Evolutionary conservation across 2,329 filamentous ascomycete species (phyloP), one percentile per base, ranked within the genome.

Genomic region (Alternaria sp.): DNA sequence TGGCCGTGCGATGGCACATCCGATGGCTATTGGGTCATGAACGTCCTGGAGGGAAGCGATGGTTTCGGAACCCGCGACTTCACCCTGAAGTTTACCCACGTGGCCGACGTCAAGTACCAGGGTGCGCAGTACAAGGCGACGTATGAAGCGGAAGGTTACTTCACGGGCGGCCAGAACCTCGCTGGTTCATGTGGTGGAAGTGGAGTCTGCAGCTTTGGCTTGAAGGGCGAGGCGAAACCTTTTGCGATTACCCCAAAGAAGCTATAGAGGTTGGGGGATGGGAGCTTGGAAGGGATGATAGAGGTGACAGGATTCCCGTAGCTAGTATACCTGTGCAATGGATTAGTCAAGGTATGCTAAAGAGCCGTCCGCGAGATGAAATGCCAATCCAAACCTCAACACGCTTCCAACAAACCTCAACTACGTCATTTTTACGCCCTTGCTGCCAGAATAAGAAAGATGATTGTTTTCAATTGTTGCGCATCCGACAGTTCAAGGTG

Each of bases 11-110:
- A 75, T 23, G 21, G 61, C 2, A 45, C 62, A 2, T 56, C 57
- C 10, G 53, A 71, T 2, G 73, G 75, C 2, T 73, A 75, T 37
- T 77, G 73, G 74, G 54, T 59, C 3, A 70, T 77, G 59, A 62
- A 70, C 11, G 63, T 75, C 25, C 53, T 69, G 1, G 55, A 60
- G n/a, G 67, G 67, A 20, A 55, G 50, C 15, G 8, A 44, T 8
- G 58, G 60, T 5, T 74, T 70, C 43, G 43, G 23, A 2, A 26
- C 47, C 4, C 58, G 47, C 5, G 55, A 75, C 43, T 75, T 75
- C 56, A 65, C 70, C n/a, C 46, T 74, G 11, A 71, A 63, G n/a
- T 71, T 75, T 25, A 72, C 63, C n/a, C 63, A 72, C 23, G 68
- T 72, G 3, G 64, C 63, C 2, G 69, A 72, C 12, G 46, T 57